phyloP scores from a whole-genome alignment of 2,329 filamentous ascomycete species.

The Talaromyces islandicus region DNA sequence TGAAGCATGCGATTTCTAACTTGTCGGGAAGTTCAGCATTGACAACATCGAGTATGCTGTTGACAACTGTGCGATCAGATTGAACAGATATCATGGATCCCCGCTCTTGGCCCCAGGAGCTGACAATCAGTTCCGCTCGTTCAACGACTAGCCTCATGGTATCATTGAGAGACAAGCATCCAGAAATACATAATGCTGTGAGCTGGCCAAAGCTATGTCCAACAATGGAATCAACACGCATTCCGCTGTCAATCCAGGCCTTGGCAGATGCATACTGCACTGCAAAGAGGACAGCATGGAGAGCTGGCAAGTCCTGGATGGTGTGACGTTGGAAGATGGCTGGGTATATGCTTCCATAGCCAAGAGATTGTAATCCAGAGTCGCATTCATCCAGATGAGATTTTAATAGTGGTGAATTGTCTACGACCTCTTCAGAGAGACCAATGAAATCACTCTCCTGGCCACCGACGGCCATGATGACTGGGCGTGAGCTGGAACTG shows the following conservation, averaged over 20 bases:
- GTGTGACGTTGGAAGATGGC: conserved; percentile 20
- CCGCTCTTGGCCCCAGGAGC: conserved; percentile 26
- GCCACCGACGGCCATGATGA: conserved; percentile 37
- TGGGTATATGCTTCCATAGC: conserved; percentile 27
- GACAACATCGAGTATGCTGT: conserved; percentile 8
- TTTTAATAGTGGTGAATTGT: conserved; percentile 20
- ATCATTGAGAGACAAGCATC: conserved; percentile 24
- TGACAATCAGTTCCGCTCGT: conserved; percentile 25
- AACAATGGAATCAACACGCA: conserved; percentile 26
- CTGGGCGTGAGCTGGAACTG: conserved; percentile 9
- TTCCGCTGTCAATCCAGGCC: conserved; percentile 33
- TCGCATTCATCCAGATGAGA: conserved; percentile 31
- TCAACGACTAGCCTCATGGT: conserved; percentile 22
- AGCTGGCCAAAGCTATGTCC: conserved; percentile 37
- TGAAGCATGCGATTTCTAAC: conserved; percentile 43
- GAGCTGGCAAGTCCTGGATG: conserved; percentile 14
- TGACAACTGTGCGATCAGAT: conserved; percentile 20
- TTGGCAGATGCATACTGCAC: conserved; percentile 34
- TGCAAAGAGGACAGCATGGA: conserved; percentile 34
- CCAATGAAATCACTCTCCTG: conserved; percentile 27
- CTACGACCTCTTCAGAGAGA: conserved; percentile 23
- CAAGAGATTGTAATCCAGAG: conserved; percentile 20
- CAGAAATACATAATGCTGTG: conserved; percentile 28
- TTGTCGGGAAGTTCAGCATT: conserved; percentile 7
- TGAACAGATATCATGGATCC: conserved; percentile 31